Percentiles rank a stretch among this genome's conserved stretches.
phyloP scores from a whole-genome alignment of 345 rosid genomes.

The Adansonia digitata region DNA sequence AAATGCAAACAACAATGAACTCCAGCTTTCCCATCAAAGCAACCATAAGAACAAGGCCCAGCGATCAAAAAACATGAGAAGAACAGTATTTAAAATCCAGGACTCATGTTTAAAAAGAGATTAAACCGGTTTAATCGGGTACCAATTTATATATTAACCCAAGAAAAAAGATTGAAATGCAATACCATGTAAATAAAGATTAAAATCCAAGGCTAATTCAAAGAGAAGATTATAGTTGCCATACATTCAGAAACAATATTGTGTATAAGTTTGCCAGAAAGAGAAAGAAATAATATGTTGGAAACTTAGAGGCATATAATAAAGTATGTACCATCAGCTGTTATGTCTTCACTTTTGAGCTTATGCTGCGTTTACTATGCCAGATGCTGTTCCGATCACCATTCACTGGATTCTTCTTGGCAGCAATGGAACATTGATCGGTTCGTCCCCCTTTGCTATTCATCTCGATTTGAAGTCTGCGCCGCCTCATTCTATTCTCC shows the following conservation, averaged over 20 bases:
- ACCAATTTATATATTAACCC: too few relatives aligned
- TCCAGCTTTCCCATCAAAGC: background rate
- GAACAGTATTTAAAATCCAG: background rate
- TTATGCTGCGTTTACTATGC: constrained; percentile 58
- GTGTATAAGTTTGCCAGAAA: background rate
- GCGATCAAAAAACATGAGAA: background rate
- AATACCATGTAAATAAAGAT: background rate
- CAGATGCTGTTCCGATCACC: constrained; percentile 51
- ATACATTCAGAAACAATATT: background rate
- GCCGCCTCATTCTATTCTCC: constrained; percentile 79
- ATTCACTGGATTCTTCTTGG: constrained; percentile 61
- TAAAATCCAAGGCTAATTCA: background rate
- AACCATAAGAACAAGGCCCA: background rate
- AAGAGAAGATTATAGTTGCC: background rate
- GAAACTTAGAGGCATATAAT: background rate
- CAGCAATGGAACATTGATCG: constrained; percentile 65
- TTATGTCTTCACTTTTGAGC: constrained; percentile 65
- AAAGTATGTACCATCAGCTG: background rate
- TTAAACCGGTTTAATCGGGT: too few relatives aligned
- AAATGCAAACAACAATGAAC: background rate
- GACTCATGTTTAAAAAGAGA: too few relatives aligned
- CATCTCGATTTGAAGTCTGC: constrained; percentile 63
- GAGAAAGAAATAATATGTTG: background rate
- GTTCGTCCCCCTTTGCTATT: constrained; percentile 42
- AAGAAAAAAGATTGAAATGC: background rate